Base-by-base conservation (phyloP, 345 rosid species). In the Dovyalis caffra region DNA sequence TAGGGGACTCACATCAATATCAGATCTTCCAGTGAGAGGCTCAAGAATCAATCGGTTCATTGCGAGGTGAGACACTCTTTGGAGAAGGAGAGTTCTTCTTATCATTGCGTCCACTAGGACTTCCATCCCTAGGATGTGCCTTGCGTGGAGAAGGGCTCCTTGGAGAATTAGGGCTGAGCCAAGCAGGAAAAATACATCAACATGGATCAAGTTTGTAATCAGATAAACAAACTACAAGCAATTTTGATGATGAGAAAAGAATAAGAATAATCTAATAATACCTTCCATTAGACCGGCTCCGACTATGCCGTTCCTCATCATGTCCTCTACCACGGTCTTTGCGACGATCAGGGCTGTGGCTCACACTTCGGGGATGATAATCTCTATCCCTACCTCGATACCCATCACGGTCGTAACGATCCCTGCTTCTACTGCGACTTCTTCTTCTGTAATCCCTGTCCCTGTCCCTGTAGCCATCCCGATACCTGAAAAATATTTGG, bases 401-500 rank as follows among this genome's bases (percentile, higher is more conserved):
- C 75, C 82, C 85, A 9, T 87, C 90, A 74, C 79, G 87, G 3
- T 82, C 87, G 76, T 77, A 78, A 78, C 88, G 77, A 28, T 88
- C 90, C 38, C 40, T 72, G 74, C 94, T 88, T 77, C 87, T 83
- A 29, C 93, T 87, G 68, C 85, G 86, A 71, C 89, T 83, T 77
- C 90, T 77, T 80, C 85, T 86, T 70, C 83, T 66, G 73, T 82
- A 77, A 72, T 87, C 90, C 76, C 71, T 78, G 28, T 53, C 60
- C 74, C 72, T 76, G 21, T 88, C 91, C 66, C 80, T 84, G 49
- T 79, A 11, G 34, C 83, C 86, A 78, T 85, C 85, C 6, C 78
- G 66, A 58, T 71, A 34, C 79, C 88, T 85, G 67, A 64, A 32
- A 31, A 28, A 26, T 62, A 12, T 29, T 8, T 51, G 25, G 60